phyloP scores from a whole-genome alignment of 2,329 filamentous ascomycete species.

The Stagonosporopsis chrysanthemi region DNA sequence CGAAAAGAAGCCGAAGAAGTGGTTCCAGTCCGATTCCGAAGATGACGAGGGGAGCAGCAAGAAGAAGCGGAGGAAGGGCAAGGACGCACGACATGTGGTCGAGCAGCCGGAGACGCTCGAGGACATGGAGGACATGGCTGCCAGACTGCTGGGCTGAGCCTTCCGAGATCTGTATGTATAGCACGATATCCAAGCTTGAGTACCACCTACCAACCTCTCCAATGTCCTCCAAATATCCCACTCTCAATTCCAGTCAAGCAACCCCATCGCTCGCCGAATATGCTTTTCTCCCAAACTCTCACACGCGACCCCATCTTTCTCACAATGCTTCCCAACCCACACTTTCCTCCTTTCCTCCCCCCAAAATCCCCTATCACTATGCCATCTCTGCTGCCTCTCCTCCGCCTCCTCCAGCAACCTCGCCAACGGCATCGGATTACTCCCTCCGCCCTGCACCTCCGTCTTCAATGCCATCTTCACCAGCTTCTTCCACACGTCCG shows the following conservation, averaged over 20 bases:
- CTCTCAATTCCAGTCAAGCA: constrained; percentile 25
- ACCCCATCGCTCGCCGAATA: constrained; percentile 23
- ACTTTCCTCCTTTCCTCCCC: constrained; percentile 31
- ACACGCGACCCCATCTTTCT: constrained; percentile 23
- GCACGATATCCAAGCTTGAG: constrained; percentile 6
- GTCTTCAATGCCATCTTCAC: constrained; percentile 56
- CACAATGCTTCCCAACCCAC: constrained; percentile 23
- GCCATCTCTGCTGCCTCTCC: constrained; percentile 54
- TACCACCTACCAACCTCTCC: neutral
- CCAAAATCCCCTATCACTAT: constrained; percentile 30
- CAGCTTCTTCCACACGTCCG: constrained; percentile 54
- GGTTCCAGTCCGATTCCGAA: constrained; percentile 74
- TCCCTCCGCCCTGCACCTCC: constrained; percentile 52
- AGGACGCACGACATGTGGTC: constrained; percentile 61
- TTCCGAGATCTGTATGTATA: neutral
- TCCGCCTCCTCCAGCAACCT: constrained; percentile 51
- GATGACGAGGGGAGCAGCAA: constrained; percentile 54
- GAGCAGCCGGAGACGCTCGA: constrained; percentile 80
- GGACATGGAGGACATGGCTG: constrained; percentile 79
- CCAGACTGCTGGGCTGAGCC: constrained; percentile 67
- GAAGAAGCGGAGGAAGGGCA: constrained; percentile 57
- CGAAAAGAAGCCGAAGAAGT: constrained; percentile 76
- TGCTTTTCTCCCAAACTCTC: constrained; percentile 26
- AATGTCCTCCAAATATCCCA: too few species aligned
- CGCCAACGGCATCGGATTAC: constrained; percentile 41